A percentile compares a stretch with the other conserved stretches of the same genome.
Conservation (phyloP, 2,329 filamentous ascomycete species). For the Fusarium napiforme region DNA sequence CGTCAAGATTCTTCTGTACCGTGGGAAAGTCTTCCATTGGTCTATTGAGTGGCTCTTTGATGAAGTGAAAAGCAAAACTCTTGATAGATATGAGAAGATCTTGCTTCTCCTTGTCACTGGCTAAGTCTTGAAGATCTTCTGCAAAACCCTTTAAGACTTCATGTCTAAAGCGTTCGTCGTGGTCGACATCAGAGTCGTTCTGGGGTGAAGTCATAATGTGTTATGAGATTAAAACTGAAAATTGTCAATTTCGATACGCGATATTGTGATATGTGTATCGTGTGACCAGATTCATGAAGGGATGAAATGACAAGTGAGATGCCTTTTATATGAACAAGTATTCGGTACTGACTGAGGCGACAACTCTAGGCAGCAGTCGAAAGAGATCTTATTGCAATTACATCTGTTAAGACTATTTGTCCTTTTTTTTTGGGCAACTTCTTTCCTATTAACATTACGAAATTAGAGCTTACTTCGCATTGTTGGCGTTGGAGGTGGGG, state of each 20-base stretch:
- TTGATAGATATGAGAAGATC: neutral
- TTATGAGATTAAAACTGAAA: neutral
- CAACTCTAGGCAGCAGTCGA: neutral
- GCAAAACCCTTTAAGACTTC: neutral
- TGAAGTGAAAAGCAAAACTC: neutral
- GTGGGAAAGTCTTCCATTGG: neutral
- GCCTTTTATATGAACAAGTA: neutral
- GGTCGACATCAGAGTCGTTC: neutral
- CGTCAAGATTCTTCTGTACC: neutral
- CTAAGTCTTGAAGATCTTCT: neutral
- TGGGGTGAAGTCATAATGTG: neutral
- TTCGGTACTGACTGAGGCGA: neutral
- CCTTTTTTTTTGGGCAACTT: too few relatives aligned
- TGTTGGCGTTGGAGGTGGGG: neutral
- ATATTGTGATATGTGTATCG: neutral
- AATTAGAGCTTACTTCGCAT: neutral
- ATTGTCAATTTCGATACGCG: rapidly evolving
- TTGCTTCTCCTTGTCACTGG: neutral
- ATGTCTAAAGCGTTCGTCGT: neutral
- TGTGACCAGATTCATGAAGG: too few relatives aligned
- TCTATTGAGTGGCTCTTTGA: neutral
- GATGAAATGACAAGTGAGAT: neutral
- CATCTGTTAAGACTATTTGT: neutral
- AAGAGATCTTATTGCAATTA: neutral
- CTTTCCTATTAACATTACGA: neutral